These are phyloP conservation scores for Malus fusca DNA, from an alignment of 306 rosid species.

Conservation along the genomic window DNA sequence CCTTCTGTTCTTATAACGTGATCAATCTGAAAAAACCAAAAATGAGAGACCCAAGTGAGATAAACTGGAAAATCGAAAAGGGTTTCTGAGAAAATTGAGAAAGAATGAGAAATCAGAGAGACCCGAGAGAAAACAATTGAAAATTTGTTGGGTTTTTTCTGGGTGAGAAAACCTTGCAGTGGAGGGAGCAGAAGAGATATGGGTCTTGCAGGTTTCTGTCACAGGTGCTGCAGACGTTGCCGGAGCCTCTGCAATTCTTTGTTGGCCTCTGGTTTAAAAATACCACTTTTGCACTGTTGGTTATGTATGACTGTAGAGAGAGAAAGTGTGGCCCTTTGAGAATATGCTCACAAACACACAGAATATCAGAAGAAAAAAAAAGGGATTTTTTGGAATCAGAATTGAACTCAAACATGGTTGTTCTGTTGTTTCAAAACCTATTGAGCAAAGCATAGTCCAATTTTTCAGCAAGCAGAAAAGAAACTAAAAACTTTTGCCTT, in stretches of 20 bases:
- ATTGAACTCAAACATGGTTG: neutral
- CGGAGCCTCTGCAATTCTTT: conserved; percentile 60
- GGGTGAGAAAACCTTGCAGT: conserved; percentile 63
- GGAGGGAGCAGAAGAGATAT: conserved; percentile 72
- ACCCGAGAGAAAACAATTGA: neutral
- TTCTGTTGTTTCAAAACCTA: neutral
- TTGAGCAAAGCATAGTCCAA: neutral
- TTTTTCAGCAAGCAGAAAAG: neutral
- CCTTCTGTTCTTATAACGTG: conserved; percentile 40
- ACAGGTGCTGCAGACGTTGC: conserved; percentile 79
- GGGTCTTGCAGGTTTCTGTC: conserved; percentile 81
- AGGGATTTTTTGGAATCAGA: neutral
- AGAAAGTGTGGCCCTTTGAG: neutral
- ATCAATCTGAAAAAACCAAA: conserved; percentile 35
- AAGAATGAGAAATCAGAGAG: neutral
- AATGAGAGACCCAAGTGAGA: conserved; percentile 1
- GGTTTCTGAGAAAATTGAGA: neutral
- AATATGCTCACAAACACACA: neutral
- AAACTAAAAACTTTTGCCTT: neutral
- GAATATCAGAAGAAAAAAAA: neutral
- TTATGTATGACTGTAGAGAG: conserved; percentile 59
- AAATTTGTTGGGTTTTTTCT: neutral
- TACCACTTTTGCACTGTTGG: conserved; percentile 88
- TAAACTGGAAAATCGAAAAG: neutral
- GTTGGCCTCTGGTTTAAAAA: conserved; percentile 75